Evolutionary conservation across 495 filamentous ascomycete species (phyloP).

Genomic region (Penicillium waksmanii): DNA sequence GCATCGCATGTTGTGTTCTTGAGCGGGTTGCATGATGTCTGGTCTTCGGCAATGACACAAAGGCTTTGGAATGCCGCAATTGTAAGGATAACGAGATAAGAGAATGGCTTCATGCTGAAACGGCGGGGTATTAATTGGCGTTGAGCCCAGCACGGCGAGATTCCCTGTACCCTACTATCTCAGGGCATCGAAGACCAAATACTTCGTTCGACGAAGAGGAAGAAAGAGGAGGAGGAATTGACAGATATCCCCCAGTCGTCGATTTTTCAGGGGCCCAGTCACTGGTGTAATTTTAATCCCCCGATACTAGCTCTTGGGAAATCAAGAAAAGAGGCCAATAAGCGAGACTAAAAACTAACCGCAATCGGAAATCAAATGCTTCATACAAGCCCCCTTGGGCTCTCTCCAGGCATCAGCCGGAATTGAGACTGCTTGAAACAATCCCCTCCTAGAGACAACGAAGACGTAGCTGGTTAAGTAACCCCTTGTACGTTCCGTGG

Average conservation of each 20-base stretch:
- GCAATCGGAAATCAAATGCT: constrained; percentile 3
- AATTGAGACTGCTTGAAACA: background rate
- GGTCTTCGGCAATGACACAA: background rate
- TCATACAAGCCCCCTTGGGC: background rate
- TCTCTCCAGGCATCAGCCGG: background rate
- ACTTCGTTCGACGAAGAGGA: background rate
- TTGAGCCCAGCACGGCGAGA: constrained; percentile 5
- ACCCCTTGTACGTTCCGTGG: background rate
- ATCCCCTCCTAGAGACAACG: background rate
- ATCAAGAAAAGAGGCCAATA: constrained; percentile 6
- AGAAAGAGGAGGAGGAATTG: background rate
- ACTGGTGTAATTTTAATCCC: background rate
- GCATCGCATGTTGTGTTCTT: constrained; percentile 63
- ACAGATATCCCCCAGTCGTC: background rate
- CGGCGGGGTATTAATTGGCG: background rate
- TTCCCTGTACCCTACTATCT: background rate
- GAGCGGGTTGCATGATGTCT: constrained; percentile 63
- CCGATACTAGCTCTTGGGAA: constrained; percentile 1
- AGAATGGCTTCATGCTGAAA: constrained; percentile 3
- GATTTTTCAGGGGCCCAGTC: background rate
- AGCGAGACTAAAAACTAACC: constrained; percentile 3
- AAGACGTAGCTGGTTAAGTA: background rate
- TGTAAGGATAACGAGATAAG: background rate
- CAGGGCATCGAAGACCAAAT: background rate
- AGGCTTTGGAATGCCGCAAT: constrained; percentile 2